Conservation (phyloP, 2,329 filamentous ascomycete genomes). For the Aureobasidium melanogenum region DNA sequence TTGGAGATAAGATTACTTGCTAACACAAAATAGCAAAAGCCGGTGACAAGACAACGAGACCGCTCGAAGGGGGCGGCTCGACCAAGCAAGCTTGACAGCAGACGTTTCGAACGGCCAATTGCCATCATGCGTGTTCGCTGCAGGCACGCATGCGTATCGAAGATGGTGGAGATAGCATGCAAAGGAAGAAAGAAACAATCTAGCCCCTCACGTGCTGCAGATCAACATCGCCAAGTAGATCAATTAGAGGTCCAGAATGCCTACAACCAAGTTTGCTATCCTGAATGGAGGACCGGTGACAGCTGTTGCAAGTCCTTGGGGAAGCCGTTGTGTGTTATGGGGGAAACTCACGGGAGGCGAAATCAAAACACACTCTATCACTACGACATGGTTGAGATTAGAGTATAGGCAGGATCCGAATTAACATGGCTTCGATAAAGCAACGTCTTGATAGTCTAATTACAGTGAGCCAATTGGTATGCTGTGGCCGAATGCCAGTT, state of each 20-base stretch:
- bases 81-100: constrained; percentile 1
- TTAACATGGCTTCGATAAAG: background rate
- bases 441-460: background rate
- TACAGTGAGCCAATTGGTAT: constrained; percentile 2
- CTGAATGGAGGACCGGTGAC: background rate
- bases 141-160: background rate
- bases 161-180: constrained; percentile 3
- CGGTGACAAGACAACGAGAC: background rate
- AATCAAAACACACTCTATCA: background rate
- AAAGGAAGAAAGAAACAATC: background rate
- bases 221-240: background rate
- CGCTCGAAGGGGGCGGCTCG: constrained; percentile 2
- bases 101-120: constrained; percentile 6
- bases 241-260: background rate
- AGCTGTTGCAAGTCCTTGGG: background rate
- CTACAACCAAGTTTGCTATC: background rate
- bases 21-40: background rate
- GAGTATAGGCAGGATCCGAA: constrained; percentile 1
- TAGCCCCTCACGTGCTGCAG: background rate
- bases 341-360: background rate
- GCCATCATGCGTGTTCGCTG: constrained; percentile 5
- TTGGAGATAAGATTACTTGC: constrained; percentile 9
- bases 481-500: background rate
- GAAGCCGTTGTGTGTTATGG: background rate
- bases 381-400: background rate